Evolutionary conservation across 768 basidiomycete genomes (phyloP), one percentile per base, ranked within the genome.

Genomic region (Suillus weaverae): DNA sequence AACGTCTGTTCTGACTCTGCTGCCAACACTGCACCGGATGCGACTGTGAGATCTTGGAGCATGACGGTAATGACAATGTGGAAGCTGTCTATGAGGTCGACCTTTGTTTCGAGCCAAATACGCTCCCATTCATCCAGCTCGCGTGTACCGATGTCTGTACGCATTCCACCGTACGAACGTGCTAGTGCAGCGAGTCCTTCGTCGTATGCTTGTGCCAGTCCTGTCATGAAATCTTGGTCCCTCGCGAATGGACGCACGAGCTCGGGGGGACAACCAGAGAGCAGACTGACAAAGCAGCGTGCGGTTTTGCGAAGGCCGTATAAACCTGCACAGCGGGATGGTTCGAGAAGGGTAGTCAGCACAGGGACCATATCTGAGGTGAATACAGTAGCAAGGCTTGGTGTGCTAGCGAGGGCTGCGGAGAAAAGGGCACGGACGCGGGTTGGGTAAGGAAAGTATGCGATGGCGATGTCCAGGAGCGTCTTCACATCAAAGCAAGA

Each of bases 71-170:
- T 64, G 38, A 91, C 70, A 57, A 86, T 72, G 67, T 92, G 90
- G 74, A 91, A 89, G 4, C 82, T 72, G 67, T 94, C 91, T 22
- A 94, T 75, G 32, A 92, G 76, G 26, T 86, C 84, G 9, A 90
- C 87, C 76, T 93, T 94, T 2, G 89, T 87, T 63, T 88, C 84
- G 7, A 92, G 79, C 85, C 89, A 90, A 54, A 90, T 80, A 16
- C 78, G 79, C 67, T 90, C 86, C 90, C 90, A 93, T 60, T 91
- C 84, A 67, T 88, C 86, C 18, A 81, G 74, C 5, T 78, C 72
- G 62, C 77, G 65, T 30, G 74, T 62, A 32, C 72, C 59, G 36
- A 72, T 62, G 33, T 71, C 66, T 35, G 70, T 64, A 22, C 80
- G 71, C 36, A 80, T 67, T 14, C 89, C 88, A 0, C 91, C 89